These are phyloP conservation scores for Andrographis paniculata DNA, from an alignment of 305 asterid species.

Conservation along the genomic window DNA sequence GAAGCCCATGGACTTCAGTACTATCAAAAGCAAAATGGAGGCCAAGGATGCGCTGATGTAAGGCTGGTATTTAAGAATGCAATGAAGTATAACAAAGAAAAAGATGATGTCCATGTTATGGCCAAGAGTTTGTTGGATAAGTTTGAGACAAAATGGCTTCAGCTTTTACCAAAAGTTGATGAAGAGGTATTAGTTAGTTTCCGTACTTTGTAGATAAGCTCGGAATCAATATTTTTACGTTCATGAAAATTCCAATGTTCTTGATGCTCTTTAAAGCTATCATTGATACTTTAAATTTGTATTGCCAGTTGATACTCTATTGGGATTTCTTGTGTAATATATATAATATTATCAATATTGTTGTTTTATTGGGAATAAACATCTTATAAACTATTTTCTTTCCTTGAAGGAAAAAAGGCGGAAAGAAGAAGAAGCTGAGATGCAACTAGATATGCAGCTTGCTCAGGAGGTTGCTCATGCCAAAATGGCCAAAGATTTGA, in stretches of 20 bases:
- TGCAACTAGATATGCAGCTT: conserved; percentile 41
- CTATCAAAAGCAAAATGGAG: conserved; percentile 68
- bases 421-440: conserved; percentile 56
- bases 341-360: too few species aligned
- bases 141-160: conserved; percentile 70
- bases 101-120: conserved; percentile 61
- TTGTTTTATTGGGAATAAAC: conserved; percentile 11
- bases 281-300: neutral
- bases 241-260: conserved; percentile 7
- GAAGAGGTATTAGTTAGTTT: conserved; percentile 45
- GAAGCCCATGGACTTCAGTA: conserved; percentile 82
- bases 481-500: conserved; percentile 47
- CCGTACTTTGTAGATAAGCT: neutral
- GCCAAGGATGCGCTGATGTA: conserved; percentile 60
- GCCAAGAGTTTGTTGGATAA: conserved; percentile 57
- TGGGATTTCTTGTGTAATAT: neutral
- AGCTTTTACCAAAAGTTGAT: conserved; percentile 69
- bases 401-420: conserved; percentile 42
- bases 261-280: neutral
- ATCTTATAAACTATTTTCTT: conserved; percentile 16
- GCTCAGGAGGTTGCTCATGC: conserved; percentile 65
- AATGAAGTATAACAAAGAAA: conserved; percentile 60
- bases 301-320: neutral
- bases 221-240: neutral
- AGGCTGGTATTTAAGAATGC: conserved; percentile 72